Evolutionary conservation across 208 protist species (phyloP).

Genomic region (Angomonas deanei): DNA sequence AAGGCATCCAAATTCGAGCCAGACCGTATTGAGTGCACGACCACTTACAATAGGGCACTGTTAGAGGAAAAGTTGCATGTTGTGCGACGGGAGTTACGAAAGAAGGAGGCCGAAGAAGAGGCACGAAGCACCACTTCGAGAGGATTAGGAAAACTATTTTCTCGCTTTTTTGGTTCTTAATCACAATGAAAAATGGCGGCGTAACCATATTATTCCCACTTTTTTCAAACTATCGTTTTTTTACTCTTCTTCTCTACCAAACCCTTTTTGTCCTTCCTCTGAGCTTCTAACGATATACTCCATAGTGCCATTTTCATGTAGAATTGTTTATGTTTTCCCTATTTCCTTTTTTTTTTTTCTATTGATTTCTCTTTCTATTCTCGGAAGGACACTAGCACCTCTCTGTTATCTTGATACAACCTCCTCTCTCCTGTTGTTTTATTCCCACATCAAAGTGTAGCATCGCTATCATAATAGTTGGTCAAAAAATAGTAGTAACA

Average conservation of each 20-base stretch:
- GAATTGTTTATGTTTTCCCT: slow-evolving; percentile 13
- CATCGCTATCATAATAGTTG: not conserved
- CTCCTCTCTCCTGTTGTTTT: not conserved
- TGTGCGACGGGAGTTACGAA: slow-evolving; percentile 63
- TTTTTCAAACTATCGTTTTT: slow-evolving; percentile 1
- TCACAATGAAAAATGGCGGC: slow-evolving; percentile 7
- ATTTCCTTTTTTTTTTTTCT: not conserved
- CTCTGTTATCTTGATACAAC: no score
- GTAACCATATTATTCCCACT: no score
- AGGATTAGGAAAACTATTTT: not conserved
- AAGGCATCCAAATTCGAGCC: slow-evolving; percentile 60
- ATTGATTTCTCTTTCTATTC: slow-evolving; percentile 2
- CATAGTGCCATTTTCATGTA: slow-evolving; percentile 3
- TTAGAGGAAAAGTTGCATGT: slow-evolving; percentile 83
- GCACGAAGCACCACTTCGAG: not conserved
- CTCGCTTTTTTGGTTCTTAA: not conserved
- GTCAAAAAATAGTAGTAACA: no score
- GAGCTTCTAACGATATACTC: not conserved
- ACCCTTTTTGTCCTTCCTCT: not conserved
- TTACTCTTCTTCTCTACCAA: not conserved
- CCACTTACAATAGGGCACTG: slow-evolving; percentile 71
- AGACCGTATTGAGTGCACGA: slow-evolving; percentile 83
- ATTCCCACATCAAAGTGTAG: not conserved
- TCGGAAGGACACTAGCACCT: not conserved
- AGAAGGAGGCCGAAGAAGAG: slow-evolving; percentile 38